These are phyloP conservation scores for Coemansia sp. DNA, from an alignment of 192 early-diverging fungal species.

Conservation along the genomic window DNA sequence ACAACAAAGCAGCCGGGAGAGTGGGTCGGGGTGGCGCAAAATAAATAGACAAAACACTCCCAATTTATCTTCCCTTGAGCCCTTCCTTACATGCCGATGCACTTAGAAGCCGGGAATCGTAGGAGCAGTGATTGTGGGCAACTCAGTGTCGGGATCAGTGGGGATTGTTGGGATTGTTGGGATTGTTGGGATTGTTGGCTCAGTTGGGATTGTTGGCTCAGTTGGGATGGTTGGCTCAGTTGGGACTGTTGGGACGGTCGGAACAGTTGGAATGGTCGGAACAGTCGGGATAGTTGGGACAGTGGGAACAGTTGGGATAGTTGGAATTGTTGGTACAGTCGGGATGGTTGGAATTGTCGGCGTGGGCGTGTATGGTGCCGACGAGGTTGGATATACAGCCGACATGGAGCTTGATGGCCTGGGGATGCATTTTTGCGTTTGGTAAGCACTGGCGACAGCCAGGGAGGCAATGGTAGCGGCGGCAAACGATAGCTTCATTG, in stretches of 20 bases:
- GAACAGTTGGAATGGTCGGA: not conserved
- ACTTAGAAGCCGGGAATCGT: not conserved
- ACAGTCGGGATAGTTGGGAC: not conserved
- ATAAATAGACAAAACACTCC: not conserved
- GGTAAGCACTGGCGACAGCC: slow-evolving; percentile 21
- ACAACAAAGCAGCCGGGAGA: too few species aligned
- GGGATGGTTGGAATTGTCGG: not conserved
- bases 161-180: not conserved
- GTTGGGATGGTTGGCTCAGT: not conserved
- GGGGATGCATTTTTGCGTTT: slow-evolving; percentile 37
- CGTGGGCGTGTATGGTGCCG: not conserved
- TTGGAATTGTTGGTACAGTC: not conserved
- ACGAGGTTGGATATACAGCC: not conserved
- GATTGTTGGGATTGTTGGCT: not conserved
- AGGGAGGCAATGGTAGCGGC: slow-evolving; percentile 18
- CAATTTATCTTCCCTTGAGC: too few species aligned
- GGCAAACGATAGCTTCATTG: slow-evolving; percentile 29
- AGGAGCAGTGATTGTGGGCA: slow-evolving; percentile 14
- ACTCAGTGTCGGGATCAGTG: not conserved
- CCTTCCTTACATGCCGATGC: not conserved
- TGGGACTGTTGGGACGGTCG: not conserved
- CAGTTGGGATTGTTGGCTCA: not conserved
- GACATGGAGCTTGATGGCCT: slow-evolving; percentile 18
- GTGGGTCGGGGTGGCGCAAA: too few species aligned
- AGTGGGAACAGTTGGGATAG: not conserved